Percentiles rank a stretch among this genome's conserved stretches.
Conservation (phyloP, 2,329 filamentous ascomycete species). For the Colletotrichum chlorophyti region DNA sequence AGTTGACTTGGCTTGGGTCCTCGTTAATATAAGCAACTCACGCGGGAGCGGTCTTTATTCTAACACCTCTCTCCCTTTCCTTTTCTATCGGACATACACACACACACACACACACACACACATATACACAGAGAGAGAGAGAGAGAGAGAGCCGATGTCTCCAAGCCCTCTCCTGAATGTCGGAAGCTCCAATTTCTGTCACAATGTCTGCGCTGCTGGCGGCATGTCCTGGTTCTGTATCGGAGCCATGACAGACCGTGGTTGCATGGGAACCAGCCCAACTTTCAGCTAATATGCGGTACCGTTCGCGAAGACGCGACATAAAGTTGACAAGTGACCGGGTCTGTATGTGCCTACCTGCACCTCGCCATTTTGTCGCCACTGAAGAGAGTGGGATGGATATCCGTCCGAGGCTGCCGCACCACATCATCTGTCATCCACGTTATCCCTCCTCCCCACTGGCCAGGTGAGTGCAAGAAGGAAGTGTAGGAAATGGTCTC, state of each 20-base stretch:
- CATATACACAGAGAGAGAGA: no score
- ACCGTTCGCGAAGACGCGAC: constrained; percentile 17
- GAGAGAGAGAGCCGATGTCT: no score
- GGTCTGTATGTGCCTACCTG: constrained; percentile 1
- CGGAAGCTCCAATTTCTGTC: neutral
- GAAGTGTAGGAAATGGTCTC: neutral
- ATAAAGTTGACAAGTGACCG: constrained; percentile 23
- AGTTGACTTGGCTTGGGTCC: no score
- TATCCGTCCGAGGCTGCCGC: constrained; percentile 12
- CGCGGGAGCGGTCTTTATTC: no score
- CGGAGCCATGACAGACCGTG: neutral
- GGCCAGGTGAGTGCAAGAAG: no score
- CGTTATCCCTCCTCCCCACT: no score
- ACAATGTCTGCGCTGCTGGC: neutral
- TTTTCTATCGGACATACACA: no score
- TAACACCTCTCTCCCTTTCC: no score
- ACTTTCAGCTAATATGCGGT: constrained; percentile 5
- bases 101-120: no score
- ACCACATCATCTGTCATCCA: neutral
- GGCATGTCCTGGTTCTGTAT: neutral
- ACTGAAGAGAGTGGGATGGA: neutral
- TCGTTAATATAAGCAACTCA: no score
- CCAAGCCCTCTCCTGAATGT: no score
- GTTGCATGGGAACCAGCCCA: neutral
- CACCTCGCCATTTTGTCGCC: constrained; percentile 13